These are phyloP conservation scores for Chytridiales sp. DNA, from an alignment of 371 early-diverging fungal genomes.

Conservation along the genomic window DNA sequence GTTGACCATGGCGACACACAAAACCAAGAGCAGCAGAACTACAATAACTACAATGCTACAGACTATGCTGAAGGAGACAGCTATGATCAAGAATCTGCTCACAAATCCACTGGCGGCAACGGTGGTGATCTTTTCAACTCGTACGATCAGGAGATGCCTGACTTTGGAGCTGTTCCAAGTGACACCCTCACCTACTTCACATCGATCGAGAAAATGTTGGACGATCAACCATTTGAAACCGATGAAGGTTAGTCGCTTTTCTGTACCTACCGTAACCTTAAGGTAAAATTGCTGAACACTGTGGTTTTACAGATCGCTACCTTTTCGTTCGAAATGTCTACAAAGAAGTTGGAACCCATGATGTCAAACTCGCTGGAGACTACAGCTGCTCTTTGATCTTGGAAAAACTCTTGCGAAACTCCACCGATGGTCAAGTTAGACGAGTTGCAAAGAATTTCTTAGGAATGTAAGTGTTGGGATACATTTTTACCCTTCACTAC, in stretches of 20 bases:
- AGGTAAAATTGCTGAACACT: background rate
- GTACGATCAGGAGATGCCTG: slow-evolving; percentile 2
- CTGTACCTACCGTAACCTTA: background rate
- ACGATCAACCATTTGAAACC: slow-evolving; percentile 65
- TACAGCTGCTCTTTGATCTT: slow-evolving; percentile 75
- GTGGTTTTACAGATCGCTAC: slow-evolving; percentile 54
- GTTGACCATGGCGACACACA: background rate
- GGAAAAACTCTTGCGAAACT: slow-evolving; percentile 72
- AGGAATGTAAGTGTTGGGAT: slow-evolving; percentile 54
- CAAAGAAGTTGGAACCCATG: slow-evolving; percentile 73
- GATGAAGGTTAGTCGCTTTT: slow-evolving; percentile 58
- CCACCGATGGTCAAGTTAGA: slow-evolving; percentile 71
- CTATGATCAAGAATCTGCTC: background rate
- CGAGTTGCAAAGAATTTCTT: slow-evolving; percentile 65
- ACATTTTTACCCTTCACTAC: background rate
- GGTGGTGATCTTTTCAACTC: background rate
- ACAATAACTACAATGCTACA: background rate
- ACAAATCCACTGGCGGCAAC: background rate
- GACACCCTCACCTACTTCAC: slow-evolving; percentile 66
- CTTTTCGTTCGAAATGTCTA: slow-evolving; percentile 77
- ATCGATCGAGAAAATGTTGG: slow-evolving; percentile 69
- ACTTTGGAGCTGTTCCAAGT: slow-evolving; percentile 15
- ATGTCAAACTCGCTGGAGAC: slow-evolving; percentile 70
- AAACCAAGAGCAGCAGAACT: background rate
- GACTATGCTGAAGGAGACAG: slow-evolving; percentile 1